phyloP scores from a whole-genome alignment of 2,329 filamentous ascomycete genomes.

The Penicillium sp. region DNA sequence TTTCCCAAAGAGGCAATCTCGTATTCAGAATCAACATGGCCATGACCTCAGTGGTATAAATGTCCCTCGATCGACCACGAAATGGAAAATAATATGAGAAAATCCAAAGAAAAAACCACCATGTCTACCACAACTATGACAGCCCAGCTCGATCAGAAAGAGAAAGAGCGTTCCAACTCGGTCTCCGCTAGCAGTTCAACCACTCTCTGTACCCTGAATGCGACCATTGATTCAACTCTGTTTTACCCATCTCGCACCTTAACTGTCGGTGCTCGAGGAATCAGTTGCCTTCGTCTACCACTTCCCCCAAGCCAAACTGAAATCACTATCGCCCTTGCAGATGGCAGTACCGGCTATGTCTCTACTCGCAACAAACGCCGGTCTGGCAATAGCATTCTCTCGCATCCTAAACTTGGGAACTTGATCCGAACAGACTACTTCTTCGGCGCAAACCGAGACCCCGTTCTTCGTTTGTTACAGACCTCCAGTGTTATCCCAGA shows the following conservation, averaged over 20 bases:
- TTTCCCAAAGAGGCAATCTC: conserved; percentile 20
- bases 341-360: conserved; percentile 49
- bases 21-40: conserved; percentile 9
- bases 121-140: conserved; percentile 6
- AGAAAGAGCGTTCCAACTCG: background rate
- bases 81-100: background rate
- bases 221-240: background rate
- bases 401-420: conserved; percentile 35
- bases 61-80: background rate
- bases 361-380: conserved; percentile 51
- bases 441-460: conserved; percentile 56
- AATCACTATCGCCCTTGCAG: conserved; percentile 33
- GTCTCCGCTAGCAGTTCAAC: background rate
- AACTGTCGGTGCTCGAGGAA: conserved; percentile 29
- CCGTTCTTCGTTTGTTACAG: conserved; percentile 44
- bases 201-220: background rate
- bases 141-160: conserved; percentile 5
- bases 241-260: conserved; percentile 15
- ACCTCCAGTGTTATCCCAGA: conserved; percentile 25
- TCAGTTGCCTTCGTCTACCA: conserved; percentile 29
- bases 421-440: conserved; percentile 58
- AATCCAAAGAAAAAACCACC: background rate
- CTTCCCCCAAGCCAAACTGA: conserved; percentile 41
- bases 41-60: background rate
- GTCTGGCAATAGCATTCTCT: conserved; percentile 53